phyloP scores from a whole-genome alignment of 2,329 filamentous ascomycete species.

The Chrysosporium queenslandicum region DNA sequence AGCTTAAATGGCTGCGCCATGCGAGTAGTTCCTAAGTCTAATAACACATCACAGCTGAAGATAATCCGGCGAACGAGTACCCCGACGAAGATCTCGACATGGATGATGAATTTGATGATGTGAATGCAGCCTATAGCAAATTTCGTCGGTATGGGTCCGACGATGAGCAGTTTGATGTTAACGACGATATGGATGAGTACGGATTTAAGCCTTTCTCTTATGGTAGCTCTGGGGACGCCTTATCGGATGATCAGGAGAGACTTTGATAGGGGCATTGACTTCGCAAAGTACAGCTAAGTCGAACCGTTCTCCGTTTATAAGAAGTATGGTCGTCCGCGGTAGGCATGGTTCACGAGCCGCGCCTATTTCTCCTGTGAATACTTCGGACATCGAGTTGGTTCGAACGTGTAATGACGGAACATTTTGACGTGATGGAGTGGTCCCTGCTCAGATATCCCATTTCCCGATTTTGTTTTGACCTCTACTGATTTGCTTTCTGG shows the following conservation, averaged over 20 bases:
- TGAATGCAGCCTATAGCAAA: constrained; percentile 29
- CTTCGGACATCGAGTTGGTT: too few relatives aligned
- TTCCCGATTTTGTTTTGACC: too few relatives aligned
- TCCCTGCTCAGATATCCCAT: too few relatives aligned
- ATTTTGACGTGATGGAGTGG: too few relatives aligned
- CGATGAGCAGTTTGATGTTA: constrained; percentile 37
- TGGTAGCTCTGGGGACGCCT: constrained; percentile 1
- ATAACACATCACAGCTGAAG: constrained; percentile 32
- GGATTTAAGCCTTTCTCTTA: background rate
- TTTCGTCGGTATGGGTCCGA: constrained; percentile 37
- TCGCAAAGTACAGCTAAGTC: too few relatives aligned
- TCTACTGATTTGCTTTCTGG: too few relatives aligned
- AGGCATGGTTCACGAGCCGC: too few relatives aligned
- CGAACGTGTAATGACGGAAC: too few relatives aligned
- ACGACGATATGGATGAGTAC: constrained; percentile 24
- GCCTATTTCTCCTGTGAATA: too few relatives aligned
- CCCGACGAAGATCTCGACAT: constrained; percentile 42
- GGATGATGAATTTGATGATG: constrained; percentile 38
- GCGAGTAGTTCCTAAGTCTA: background rate
- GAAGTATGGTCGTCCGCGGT: too few relatives aligned
- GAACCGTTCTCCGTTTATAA: too few relatives aligned
- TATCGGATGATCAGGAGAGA: background rate
- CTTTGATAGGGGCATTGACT: background rate
- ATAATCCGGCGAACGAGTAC: constrained; percentile 43
- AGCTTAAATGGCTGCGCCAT: background rate